These are phyloP conservation scores for Lasiodiplodia sp. DNA, from an alignment of 2,329 filamentous ascomycete genomes.

Conservation along the genomic window DNA sequence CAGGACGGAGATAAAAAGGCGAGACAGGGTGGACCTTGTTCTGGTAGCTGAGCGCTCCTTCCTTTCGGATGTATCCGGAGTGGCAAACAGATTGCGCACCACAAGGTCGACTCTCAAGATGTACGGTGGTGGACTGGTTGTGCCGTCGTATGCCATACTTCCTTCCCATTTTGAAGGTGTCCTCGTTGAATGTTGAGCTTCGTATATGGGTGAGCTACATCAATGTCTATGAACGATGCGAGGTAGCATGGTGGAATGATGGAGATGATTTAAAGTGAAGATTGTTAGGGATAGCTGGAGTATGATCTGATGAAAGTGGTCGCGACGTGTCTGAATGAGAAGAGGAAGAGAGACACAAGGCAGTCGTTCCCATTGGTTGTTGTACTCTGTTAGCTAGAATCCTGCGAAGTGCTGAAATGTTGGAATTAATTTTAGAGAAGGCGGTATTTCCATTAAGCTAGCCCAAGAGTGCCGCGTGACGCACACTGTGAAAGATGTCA, in stretches of 20 bases:
- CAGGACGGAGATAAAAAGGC: not conserved
- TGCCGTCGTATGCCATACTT: not conserved
- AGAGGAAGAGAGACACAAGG: not conserved
- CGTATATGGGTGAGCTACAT: not conserved
- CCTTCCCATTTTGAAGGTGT: not conserved
- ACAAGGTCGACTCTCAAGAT: constrained; percentile 1
- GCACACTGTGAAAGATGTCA: too few relatives aligned
- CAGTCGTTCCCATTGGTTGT: too few relatives aligned
- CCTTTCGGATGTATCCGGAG: too few relatives aligned
- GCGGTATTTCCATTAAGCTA: too few relatives aligned
- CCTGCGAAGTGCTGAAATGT: too few relatives aligned
- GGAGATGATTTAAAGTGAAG: not conserved
- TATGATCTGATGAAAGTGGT: not conserved
- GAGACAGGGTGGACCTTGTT: not conserved
- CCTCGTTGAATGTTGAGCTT: not conserved
- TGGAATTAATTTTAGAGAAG: too few relatives aligned
- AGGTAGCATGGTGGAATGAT: not conserved
- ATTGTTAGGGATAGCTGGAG: not conserved
- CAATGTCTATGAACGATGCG: not conserved
- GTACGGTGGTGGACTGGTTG: not conserved
- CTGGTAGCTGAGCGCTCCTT: not conserved
- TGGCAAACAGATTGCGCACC: not conserved
- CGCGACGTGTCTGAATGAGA: not conserved
- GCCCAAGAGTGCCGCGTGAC: too few relatives aligned
- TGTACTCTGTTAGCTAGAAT: too few relatives aligned